Evolutionary conservation across 495 filamentous ascomycete genomes (phyloP).

Genomic region (Gamarada debralockiae): DNA sequence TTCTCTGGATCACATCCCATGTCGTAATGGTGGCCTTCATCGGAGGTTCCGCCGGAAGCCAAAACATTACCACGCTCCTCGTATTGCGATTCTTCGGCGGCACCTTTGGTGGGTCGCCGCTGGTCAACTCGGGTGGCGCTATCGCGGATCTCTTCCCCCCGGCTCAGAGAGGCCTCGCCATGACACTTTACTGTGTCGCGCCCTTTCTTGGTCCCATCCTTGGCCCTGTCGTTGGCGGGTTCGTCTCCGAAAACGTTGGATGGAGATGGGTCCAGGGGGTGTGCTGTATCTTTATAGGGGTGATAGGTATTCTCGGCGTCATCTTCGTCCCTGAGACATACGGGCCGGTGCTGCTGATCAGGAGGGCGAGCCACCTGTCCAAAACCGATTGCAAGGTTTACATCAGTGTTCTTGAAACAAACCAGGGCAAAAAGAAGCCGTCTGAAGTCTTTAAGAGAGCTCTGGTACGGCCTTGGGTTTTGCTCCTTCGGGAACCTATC

Average conservation of each 20-base stretch:
- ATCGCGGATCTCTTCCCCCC: constrained; percentile 72
- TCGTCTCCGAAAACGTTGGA: constrained; percentile 49
- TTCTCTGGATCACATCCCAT: constrained; percentile 30
- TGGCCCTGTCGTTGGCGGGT: constrained; percentile 40
- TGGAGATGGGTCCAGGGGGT: constrained; percentile 52
- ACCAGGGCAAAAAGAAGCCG: constrained; percentile 28
- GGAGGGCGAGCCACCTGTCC: constrained; percentile 63
- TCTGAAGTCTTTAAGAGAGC: constrained; percentile 40
- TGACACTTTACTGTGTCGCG: constrained; percentile 60
- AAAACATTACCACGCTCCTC: constrained; percentile 61
- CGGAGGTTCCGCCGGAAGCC: constrained; percentile 56
- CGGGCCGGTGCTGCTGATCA: constrained; percentile 61
- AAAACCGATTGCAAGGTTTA: constrained; percentile 64
- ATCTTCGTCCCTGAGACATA: constrained; percentile 87
- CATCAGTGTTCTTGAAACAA: constrained; percentile 42
- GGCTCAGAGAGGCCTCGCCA: constrained; percentile 57
- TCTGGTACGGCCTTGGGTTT: constrained; percentile 34
- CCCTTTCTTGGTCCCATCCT: constrained; percentile 61
- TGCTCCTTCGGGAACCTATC: constrained; percentile 79
- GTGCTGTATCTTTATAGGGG: constrained; percentile 62
- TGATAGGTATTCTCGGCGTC: constrained; percentile 56
- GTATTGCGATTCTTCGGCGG: constrained; percentile 76
- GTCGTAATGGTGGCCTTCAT: constrained; percentile 43
- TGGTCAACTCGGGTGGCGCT: constrained; percentile 70
- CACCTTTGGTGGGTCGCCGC: constrained; percentile 69